phyloP scores from a whole-genome alignment of 306 rosid species.

The Rosa rugosa region DNA sequence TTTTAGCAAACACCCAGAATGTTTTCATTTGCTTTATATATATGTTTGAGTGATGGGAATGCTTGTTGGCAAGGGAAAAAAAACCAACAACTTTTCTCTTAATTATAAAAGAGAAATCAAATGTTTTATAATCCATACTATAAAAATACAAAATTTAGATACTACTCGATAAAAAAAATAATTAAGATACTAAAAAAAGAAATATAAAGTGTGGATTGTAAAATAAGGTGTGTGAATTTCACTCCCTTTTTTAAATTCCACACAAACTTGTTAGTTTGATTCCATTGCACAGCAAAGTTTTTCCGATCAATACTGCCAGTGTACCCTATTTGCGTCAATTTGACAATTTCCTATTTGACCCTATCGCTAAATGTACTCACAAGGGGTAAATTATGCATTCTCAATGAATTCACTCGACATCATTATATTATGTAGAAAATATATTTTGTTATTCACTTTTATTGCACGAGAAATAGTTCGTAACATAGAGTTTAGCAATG shows the following conservation, averaged over 20 bases:
- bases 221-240: no score
- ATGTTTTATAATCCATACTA: no score
- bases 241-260: neutral
- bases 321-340: no score
- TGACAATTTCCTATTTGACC: neutral
- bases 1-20: constrained; percentile 11
- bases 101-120: no score
- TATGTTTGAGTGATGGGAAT: neutral
- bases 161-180: no score
- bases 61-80: neutral
- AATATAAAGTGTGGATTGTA: no score
- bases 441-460: neutral
- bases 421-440: no score
- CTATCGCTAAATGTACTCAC: neutral
- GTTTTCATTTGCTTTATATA: neutral
- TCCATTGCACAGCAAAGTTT: neutral
- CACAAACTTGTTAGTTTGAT: neutral
- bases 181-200: no score
- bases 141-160: no score
- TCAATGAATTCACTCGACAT: neutral
- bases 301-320: neutral
- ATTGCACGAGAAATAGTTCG: neutral
- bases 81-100: neutral
- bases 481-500: neutral
- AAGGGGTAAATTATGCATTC: neutral